Base-by-base conservation (phyloP, 306 rosid genomes). In the Lupinus albus region DNA sequence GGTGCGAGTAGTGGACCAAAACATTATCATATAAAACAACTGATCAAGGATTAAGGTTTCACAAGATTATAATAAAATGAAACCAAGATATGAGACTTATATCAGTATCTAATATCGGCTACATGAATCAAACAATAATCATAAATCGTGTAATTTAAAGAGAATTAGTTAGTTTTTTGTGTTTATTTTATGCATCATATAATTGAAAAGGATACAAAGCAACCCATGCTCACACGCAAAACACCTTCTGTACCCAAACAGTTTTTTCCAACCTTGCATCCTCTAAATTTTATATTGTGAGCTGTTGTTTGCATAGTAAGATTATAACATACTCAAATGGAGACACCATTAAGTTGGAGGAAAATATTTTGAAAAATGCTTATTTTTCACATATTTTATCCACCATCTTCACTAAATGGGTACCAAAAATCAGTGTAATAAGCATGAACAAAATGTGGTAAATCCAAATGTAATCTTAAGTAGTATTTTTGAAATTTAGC, bases 241-340 rank as follows among this genome's bases (percentile, higher is more conserved):
- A 94, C 99, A 30, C 95, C 97, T 78, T 90, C 81, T 66, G 96
- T 84, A 64, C 97, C 96, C 76, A 91, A 80, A 76, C 97, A 94
- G 39, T 88, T 84, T 46, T 69, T 72, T 56, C 56, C 86, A 50
- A 84, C 91, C 52, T 82, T 65, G 82, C 97, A 94, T 71, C 85
- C 89, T 80, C 78, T 80, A 33, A 88, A 65, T 14, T 18, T 48
- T 57, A 67, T 51, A 72, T 49, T 38, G 32, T 49, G 41, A 55
- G 61, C 32, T 20, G 39, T 7, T 20, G 39, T 7, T 67, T 51
- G 7, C 59, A 51, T 36, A 14, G 38, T 4, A 39, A 62, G 30
- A 13, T 66, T 13, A 42, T 32, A 33, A 55, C 28, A 39, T 41
- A 51, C 45, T 25, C n/a, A 38, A 60, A 69, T 18, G 17, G 28